phyloP scores from a whole-genome alignment of 352 stramenopile genomes.

The Pythium utonaiense region DNA sequence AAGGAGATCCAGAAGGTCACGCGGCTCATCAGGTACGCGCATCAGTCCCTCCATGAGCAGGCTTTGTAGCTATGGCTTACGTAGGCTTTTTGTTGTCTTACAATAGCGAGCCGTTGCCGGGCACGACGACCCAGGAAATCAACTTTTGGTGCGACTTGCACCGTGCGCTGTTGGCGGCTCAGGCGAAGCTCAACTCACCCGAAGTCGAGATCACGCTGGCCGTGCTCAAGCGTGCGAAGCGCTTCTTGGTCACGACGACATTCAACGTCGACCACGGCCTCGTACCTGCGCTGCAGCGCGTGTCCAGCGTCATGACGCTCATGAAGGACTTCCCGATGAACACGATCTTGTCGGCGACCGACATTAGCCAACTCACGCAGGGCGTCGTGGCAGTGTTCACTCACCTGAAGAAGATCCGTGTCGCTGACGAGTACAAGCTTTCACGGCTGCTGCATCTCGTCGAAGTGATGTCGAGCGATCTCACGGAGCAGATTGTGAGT shows the following conservation, averaged over 20 bases:
- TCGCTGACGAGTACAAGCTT: constrained; percentile 87
- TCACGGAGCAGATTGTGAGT: constrained; percentile 78
- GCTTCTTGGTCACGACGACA: constrained; percentile 89
- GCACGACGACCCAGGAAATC: constrained; percentile 91
- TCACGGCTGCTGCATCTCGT: constrained; percentile 73
- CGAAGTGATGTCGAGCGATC: constrained; percentile 85
- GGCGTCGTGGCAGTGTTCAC: constrained; percentile 81
- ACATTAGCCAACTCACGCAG: constrained; percentile 80
- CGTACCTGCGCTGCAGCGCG: constrained; percentile 76
- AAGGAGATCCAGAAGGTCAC: constrained; percentile 95
- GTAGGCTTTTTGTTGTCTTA: not conserved
- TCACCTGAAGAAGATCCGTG: constrained; percentile 89
- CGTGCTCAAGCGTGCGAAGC: constrained; percentile 90
- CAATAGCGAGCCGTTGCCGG: constrained; percentile 70
- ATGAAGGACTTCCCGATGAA: constrained; percentile 94
- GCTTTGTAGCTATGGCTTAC: not conserved
- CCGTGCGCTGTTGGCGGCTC: constrained; percentile 79
- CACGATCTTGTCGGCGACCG: constrained; percentile 86
- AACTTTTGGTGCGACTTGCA: constrained; percentile 95
- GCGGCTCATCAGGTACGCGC: constrained; percentile 60
- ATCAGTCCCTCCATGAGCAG: not conserved
- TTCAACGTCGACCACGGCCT: constrained; percentile 90
- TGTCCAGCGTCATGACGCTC: constrained; percentile 88
- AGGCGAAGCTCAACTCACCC: constrained; percentile 83
- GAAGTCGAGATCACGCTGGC: constrained; percentile 91